Evolutionary conservation across 108 stramenopile genomes (phyloP).

Genomic region (Cyclotella cryptica): DNA sequence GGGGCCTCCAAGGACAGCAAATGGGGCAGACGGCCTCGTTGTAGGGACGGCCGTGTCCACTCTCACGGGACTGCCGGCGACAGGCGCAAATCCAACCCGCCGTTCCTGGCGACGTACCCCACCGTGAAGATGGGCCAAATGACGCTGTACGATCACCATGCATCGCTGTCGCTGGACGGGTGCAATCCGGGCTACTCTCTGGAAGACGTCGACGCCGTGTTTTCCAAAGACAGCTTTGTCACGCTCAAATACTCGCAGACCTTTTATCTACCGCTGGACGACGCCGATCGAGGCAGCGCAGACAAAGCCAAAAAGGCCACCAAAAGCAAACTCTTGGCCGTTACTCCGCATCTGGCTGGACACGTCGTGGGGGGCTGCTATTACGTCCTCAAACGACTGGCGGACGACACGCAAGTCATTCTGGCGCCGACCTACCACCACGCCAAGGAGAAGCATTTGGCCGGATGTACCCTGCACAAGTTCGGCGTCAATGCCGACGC

Average conservation of each 20-base stretch:
- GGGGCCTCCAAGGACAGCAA: conserved; percentile 27
- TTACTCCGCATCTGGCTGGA: conserved; percentile 88
- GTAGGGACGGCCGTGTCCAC: conserved; percentile 16
- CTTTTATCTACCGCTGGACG: conserved; percentile 56
- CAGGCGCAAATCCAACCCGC: conserved; percentile 47
- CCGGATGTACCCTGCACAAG: conserved; percentile 74
- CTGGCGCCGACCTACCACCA: conserved; percentile 78
- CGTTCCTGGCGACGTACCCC: conserved; percentile 93
- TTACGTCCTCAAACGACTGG: conserved; percentile 65
- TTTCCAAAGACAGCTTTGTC: conserved; percentile 58
- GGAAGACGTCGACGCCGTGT: conserved; percentile 89
- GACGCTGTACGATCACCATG: conserved; percentile 94
- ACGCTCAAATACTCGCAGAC: conserved; percentile 93
- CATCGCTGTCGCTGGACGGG: conserved; percentile 78
- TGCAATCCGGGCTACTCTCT: conserved; percentile 75
- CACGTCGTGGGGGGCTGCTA: conserved; percentile 91
- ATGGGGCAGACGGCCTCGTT: conserved; percentile 49
- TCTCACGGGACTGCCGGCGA: too few relatives aligned
- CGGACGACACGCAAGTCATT: conserved; percentile 86
- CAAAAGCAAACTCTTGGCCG: conserved; percentile 41
- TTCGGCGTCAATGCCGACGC: conserved; percentile 85
- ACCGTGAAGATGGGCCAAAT: conserved; percentile 97
- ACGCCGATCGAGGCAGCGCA: not conserved
- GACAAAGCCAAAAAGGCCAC: not conserved
- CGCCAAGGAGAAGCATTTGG: conserved; percentile 86